phyloP scores from a whole-genome alignment of 352 stramenopile genomes.

The Pythium scleroteichum region DNA sequence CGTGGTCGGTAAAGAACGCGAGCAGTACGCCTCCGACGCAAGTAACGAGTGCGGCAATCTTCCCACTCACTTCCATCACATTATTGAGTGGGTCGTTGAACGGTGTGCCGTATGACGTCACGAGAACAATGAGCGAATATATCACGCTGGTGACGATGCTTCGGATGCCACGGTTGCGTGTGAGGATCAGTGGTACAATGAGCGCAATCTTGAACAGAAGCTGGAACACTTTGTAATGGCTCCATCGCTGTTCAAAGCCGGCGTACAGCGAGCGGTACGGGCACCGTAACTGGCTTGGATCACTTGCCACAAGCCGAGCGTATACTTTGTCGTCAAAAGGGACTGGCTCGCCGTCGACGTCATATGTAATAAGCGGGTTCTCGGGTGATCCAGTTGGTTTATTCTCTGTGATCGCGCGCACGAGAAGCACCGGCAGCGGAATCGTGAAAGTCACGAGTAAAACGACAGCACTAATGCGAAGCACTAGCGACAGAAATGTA shows the following conservation, averaged over 20 bases:
- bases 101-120: conserved; percentile 44
- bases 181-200: conserved; percentile 34
- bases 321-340: conserved; percentile 52
- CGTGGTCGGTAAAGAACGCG: conserved; percentile 21
- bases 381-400: conserved; percentile 40
- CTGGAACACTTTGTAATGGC: conserved; percentile 53
- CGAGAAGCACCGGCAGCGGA: conserved; percentile 35
- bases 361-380: conserved; percentile 41
- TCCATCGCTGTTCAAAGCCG: conserved; percentile 49
- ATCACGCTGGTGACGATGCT: conserved; percentile 29
- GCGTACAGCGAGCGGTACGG: conserved; percentile 55
- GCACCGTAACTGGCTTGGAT: conserved; percentile 47
- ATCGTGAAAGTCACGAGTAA: conserved; percentile 43
- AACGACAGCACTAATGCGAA: conserved; percentile 28
- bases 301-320: conserved; percentile 32
- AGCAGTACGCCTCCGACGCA: conserved; percentile 35
- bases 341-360: conserved; percentile 43
- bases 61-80: conserved; percentile 48
- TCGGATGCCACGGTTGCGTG: conserved; percentile 20
- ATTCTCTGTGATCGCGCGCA: conserved; percentile 38
- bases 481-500: conserved; percentile 21
- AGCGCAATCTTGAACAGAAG: conserved; percentile 50
- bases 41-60: conserved; percentile 36
- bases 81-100: conserved; percentile 55
- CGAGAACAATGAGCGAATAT: conserved; percentile 31